These are phyloP conservation scores for Peribolospora kevripleyi DNA, from an alignment of 768 basidiomycete species.

Conservation along the genomic window DNA sequence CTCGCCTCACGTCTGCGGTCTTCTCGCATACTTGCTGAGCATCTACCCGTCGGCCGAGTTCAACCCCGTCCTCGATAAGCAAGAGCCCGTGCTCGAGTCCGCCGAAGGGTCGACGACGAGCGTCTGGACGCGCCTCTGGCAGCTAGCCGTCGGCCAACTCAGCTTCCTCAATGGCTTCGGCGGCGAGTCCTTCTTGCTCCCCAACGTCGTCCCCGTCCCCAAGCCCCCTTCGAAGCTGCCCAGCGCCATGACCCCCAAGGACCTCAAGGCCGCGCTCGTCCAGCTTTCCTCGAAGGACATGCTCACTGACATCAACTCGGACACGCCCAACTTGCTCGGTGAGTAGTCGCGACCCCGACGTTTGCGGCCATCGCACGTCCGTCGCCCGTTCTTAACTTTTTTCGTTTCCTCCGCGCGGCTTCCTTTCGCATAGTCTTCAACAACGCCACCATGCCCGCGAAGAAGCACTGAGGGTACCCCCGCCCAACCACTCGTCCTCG, in stretches of 20 bases:
- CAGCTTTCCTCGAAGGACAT: constrained; percentile 31
- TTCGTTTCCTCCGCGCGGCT: too few species aligned
- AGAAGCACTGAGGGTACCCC: too few species aligned
- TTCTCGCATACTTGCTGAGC: constrained; percentile 76
- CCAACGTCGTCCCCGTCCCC: constrained; percentile 9
- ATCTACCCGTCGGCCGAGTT: constrained; percentile 20
- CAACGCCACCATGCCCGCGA: too few species aligned
- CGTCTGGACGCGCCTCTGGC: constrained; percentile 36
- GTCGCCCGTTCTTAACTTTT: too few species aligned
- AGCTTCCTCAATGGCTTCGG: constrained; percentile 14
- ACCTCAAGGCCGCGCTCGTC: constrained; percentile 53
- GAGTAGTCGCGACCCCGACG: too few species aligned
- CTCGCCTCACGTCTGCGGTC: constrained; percentile 61
- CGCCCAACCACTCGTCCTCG: too few species aligned
- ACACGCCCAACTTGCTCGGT: constrained; percentile 18
- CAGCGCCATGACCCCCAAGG: constrained; percentile 31
- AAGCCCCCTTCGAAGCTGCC: constrained; percentile 12
- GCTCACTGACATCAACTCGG: constrained; percentile 26
- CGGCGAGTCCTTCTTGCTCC: constrained; percentile 2
- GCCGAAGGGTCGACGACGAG: constrained; percentile 33
- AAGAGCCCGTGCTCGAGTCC: constrained; percentile 22
- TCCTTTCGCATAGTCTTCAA: too few species aligned
- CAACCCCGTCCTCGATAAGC: constrained; percentile 4
- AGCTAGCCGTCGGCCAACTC: constrained; percentile 23
- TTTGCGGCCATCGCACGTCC: too few species aligned